Percentiles rank a stretch among this genome's conserved stretches.
These are phyloP conservation scores for Trypanosoma melophagium DNA, from an alignment of 208 protist species.

Conservation along the genomic window DNA sequence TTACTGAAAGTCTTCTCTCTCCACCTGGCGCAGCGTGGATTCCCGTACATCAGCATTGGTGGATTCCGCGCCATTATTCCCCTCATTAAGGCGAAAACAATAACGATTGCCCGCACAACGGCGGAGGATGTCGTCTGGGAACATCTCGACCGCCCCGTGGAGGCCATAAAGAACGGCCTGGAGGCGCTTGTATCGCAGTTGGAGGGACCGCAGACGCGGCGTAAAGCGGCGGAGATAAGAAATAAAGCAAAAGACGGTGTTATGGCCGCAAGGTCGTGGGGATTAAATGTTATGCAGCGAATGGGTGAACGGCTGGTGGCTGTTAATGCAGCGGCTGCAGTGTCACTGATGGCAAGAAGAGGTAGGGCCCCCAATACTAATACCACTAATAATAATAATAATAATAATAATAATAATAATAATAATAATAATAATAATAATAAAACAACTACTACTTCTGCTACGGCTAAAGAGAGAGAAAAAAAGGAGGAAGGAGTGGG, in stretches of 20 bases:
- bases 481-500: no score
- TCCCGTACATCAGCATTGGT: conserved; percentile 81
- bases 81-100: conserved; percentile 49
- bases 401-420: background rate
- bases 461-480: background rate
- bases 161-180: conserved; percentile 33
- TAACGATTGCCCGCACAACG: conserved; percentile 32
- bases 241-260: conserved; percentile 52
- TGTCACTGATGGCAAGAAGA: background rate
- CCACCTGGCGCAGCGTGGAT: conserved; percentile 65
- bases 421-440: background rate
- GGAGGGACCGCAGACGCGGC: conserved; percentile 23
- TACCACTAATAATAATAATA: background rate
- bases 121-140: background rate
- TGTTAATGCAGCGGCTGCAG: background rate
- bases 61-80: conserved; percentile 78
- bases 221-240: conserved; percentile 51
- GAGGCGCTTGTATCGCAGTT: conserved; percentile 17
- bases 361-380: background rate
- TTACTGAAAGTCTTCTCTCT: conserved; percentile 84
- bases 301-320: conserved; percentile 44
- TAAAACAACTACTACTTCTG: no score
- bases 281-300: conserved; percentile 51
- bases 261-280: conserved; percentile 62
- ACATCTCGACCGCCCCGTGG: background rate